Percentiles rank a stretch among this genome's conserved stretches.
Evolutionary conservation across 495 filamentous ascomycete genomes (phyloP).

Genomic region (Penicillium bialowiezense): DNA sequence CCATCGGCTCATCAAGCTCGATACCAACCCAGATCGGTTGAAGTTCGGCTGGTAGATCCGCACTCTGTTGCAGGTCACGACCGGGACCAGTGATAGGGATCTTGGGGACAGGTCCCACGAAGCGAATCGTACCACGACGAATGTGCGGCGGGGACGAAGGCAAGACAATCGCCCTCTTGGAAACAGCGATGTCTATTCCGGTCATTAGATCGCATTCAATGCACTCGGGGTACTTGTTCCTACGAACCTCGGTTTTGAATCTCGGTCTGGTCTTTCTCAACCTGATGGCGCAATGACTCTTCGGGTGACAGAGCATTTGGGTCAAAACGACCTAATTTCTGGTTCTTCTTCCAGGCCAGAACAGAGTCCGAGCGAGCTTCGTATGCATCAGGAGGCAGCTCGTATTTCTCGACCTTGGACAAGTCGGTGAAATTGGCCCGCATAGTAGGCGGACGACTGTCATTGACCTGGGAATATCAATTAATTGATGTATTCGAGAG

Average conservation of each 20-base stretch:
- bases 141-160: conserved; percentile 53
- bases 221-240: conserved; percentile 4
- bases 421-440: conserved; percentile 75
- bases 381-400: conserved; percentile 77
- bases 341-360: conserved; percentile 86
- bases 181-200: conserved; percentile 31
- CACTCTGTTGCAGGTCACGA: conserved; percentile 16
- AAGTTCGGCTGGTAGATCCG: conserved; percentile 26
- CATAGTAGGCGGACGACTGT: conserved; percentile 69
- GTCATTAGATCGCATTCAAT: background rate
- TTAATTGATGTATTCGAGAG: conserved; percentile 1
- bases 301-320: conserved; percentile 66
- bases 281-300: conserved; percentile 62
- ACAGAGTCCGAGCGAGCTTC: conserved; percentile 81
- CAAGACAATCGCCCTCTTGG: conserved; percentile 39
- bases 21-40: conserved; percentile 81
- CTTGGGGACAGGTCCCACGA: conserved; percentile 75
- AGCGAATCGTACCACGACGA: conserved; percentile 79
- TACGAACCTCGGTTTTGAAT: conserved; percentile 55
- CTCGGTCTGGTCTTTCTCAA: conserved; percentile 62
- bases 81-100: conserved; percentile 60
- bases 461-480: conserved; percentile 58
- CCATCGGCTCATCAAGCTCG: conserved; percentile 79
- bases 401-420: conserved; percentile 80
- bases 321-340: conserved; percentile 93